Base-by-base conservation (phyloP, 176 grass and related monocot species). In the Carex scoparia region DNA sequence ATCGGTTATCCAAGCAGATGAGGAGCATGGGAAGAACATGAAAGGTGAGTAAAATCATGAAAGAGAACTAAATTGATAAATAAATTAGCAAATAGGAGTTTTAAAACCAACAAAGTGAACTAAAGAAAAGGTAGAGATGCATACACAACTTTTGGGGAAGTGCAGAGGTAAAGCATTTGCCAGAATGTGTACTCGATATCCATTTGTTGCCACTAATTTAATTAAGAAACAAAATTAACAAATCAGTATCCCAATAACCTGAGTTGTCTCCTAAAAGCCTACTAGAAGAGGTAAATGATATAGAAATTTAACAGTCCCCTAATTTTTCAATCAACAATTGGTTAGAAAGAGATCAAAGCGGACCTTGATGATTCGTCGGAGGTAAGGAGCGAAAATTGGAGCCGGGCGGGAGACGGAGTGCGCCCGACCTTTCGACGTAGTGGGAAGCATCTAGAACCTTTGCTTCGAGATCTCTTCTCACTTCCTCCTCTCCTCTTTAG, bases 141-240 rank as follows among this genome's bases (percentile, higher is more conserved):
- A 37, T 95, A 99, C 96, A 99, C 96, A 90, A 99, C 84, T 99
- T 99, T 95, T 16, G 91, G 96, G 80, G 96, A 95, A 85, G 93
- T 99, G 92, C 93, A 99, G 58, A 99, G 96, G 91, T 99, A 86
- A 84, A 99, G 93, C 96, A 99, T 99, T 95, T 99, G 96, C 96
- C 96, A 99, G 89, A 99, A 95, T 61, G 96, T 95, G 86, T 99
- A 99, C 89, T 99, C 93, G 18, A 95, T 91, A 82, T 99, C 96
- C 96, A 99, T 99, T 98, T 99, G 96, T 90, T 95, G 96, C 96
- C 96, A 99, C 96, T 99, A 88, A 86, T 86, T 80, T 65, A 84
- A 61, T 79, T 88, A 86, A 86, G 6, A 89, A 60, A 12, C 3
- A 2, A 49, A 42, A 7, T n/a, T 0, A 30, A 15, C 77, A 69